These are phyloP conservation scores for Stropharia rugosoannulata DNA, from an alignment of 768 basidiomycete genomes.

Conservation along the genomic window DNA sequence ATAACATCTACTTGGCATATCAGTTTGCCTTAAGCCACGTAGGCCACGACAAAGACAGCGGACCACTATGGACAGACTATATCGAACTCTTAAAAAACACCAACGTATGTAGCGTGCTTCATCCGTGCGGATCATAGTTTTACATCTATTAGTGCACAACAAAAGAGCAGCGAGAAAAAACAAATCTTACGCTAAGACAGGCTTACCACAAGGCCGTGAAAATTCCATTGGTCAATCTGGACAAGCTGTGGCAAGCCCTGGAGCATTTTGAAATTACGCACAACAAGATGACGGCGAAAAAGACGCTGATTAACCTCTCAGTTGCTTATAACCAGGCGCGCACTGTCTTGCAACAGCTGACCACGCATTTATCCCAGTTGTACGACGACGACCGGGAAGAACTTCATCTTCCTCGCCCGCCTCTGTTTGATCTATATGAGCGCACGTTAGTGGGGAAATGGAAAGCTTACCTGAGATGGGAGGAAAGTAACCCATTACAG, in stretches of 20 bases:
- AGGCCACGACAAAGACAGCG: too few species aligned
- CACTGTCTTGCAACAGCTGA: conserved; percentile 79
- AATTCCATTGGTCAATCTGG: conserved; percentile 92
- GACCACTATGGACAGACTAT: too few species aligned
- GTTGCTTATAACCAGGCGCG: conserved; percentile 95
- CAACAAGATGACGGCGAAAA: conserved; percentile 94
- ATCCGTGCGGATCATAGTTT: too few species aligned
- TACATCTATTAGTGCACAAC: too few species aligned
- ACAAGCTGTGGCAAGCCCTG: conserved; percentile 90
- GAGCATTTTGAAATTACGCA: conserved; percentile 88
- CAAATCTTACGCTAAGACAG: conserved; percentile 88
- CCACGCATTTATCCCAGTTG: conserved; percentile 64
- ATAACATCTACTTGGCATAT: too few species aligned
- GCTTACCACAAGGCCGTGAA: conserved; percentile 93
- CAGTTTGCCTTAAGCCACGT: too few species aligned
- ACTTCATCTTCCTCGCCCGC: conserved; percentile 67
- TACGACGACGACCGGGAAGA: conserved; percentile 41
- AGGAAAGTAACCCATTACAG: conserved; percentile 91
- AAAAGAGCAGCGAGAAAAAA: conserved; percentile 96
- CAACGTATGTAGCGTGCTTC: too few species aligned
- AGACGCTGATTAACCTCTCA: conserved; percentile 89
- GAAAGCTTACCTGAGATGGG: conserved; percentile 94
- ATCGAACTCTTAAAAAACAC: too few species aligned
- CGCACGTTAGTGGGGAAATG: conserved; percentile 76
- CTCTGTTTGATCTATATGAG: conserved; percentile 73